These are phyloP conservation scores for Coemansia sp. DNA, from an alignment of 192 early-diverging fungal species.

Conservation along the genomic window DNA sequence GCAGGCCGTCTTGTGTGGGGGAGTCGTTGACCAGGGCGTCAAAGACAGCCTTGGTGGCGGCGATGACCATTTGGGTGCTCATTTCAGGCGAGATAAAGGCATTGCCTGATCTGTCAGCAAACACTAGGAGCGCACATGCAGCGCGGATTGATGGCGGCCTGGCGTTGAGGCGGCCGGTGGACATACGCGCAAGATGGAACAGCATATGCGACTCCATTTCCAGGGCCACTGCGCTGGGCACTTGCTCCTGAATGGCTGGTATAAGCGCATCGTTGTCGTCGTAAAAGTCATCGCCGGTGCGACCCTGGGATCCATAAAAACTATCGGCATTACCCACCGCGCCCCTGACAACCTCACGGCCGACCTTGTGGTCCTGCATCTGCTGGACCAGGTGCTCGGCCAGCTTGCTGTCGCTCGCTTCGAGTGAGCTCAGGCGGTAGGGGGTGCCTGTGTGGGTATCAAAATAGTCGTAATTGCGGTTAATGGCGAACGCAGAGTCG, in stretches of 20 bases:
- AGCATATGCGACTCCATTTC: constrained; percentile 92
- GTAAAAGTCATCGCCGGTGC: constrained; percentile 68
- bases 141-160: constrained; percentile 61
- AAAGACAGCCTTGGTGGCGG: constrained; percentile 16
- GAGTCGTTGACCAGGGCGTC: constrained; percentile 26
- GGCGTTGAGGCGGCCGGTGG: constrained; percentile 26
- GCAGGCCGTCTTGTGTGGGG: constrained; percentile 28
- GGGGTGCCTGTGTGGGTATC: constrained; percentile 48
- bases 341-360: constrained; percentile 55
- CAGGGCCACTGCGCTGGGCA: constrained; percentile 41
- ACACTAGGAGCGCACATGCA: constrained; percentile 80
- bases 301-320: constrained; percentile 87
- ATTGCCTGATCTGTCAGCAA: constrained; percentile 73
- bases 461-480: constrained; percentile 80
- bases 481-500: constrained; percentile 62
- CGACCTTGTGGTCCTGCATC: constrained; percentile 36
- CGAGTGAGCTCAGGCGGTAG: constrained; percentile 67
- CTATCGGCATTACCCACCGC: constrained; percentile 78
- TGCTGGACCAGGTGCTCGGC: constrained; percentile 23
- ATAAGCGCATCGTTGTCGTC: constrained; percentile 78
- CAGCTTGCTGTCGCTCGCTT: constrained; percentile 61
- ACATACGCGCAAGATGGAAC: constrained; percentile 74
- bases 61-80: constrained; percentile 11
- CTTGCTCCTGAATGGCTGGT: constrained; percentile 41
- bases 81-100: constrained; percentile 61